Evolutionary conservation across 352 stramenopile genomes (phyloP).

Genomic region (Aphanomyces invadans): DNA sequence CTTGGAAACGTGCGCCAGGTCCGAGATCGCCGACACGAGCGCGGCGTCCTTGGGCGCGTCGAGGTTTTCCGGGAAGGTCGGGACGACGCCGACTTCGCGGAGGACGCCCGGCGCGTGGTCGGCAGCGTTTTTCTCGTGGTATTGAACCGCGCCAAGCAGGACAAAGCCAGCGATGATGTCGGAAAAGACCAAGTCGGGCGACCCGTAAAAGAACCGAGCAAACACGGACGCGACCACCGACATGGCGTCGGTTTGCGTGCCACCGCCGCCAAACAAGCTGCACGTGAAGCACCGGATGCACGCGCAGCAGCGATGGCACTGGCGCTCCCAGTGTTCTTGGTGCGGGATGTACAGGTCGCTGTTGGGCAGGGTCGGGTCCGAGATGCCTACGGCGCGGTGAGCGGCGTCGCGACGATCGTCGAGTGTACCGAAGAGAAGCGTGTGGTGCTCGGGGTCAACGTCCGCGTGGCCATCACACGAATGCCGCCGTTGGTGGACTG

Average conservation of each 20-base stretch:
- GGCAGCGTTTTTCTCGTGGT: constrained; percentile 53
- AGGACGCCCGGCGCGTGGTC: not conserved
- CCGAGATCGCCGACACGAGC: constrained; percentile 31
- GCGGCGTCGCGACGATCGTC: constrained; percentile 22
- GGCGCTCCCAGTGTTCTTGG: constrained; percentile 61
- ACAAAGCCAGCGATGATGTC: constrained; percentile 83
- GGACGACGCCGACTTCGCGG: not conserved
- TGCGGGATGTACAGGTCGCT: constrained; percentile 68
- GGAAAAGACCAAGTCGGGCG: constrained; percentile 79
- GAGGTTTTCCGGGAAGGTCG: not conserved
- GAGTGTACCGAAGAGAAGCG: constrained; percentile 14
- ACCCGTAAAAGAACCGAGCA: constrained; percentile 78
- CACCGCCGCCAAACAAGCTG: constrained; percentile 76
- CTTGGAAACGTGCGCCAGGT: constrained; percentile 78
- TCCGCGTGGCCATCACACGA: not conserved
- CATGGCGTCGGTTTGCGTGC: constrained; percentile 83
- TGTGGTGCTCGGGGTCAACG: constrained; percentile 14
- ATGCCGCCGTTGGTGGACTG: constrained; percentile 8
- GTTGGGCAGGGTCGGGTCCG: constrained; percentile 22
- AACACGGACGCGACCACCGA: constrained; percentile 80
- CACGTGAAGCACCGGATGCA: constrained; percentile 82
- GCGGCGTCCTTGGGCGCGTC: not conserved
- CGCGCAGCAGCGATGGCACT: constrained; percentile 64
- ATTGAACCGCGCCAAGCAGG: constrained; percentile 67
- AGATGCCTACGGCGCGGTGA: not conserved